A percentile compares a stretch with the other conserved stretches of the same genome.
These are phyloP conservation scores for Picea abies DNA, from an alignment of 83 land plant species.

Conservation along the genomic window DNA sequence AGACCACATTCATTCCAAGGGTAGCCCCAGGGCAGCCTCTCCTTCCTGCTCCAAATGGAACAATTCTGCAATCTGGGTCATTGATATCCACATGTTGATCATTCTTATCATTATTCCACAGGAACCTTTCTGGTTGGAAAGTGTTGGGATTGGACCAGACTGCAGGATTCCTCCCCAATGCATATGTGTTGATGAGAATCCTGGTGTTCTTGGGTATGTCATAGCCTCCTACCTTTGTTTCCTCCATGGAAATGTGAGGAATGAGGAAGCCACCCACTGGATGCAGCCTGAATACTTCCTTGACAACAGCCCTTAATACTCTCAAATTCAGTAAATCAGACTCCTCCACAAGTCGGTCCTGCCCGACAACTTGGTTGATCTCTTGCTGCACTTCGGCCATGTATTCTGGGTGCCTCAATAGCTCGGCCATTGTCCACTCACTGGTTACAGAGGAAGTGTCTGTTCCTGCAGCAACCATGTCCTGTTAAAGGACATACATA, in stretches of 20 bases:
- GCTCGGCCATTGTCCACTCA: constrained; percentile 39
- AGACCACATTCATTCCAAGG: constrained; percentile 28
- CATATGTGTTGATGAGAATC: constrained; percentile 33
- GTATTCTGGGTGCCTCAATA: constrained; percentile 23
- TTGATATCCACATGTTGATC: neutral
- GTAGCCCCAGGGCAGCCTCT: constrained; percentile 30
- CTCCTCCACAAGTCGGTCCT: constrained; percentile 23
- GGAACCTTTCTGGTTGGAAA: constrained; percentile 35
- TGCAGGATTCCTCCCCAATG: constrained; percentile 35
- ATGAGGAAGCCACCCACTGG: constrained; percentile 35
- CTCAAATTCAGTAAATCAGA: constrained; percentile 21
- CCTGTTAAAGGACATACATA: constrained; percentile 13
- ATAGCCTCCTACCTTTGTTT: constrained; percentile 20
- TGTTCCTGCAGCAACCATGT: constrained; percentile 27
- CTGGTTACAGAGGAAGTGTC: constrained; percentile 19
- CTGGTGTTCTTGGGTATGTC: constrained; percentile 25
- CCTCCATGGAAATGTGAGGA: constrained; percentile 24
- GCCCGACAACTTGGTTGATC: constrained; percentile 12
- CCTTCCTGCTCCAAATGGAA: constrained; percentile 42
- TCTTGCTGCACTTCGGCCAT: constrained; percentile 25
- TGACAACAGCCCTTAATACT: constrained; percentile 27
- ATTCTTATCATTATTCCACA: neutral
- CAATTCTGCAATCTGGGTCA: constrained; percentile 24
- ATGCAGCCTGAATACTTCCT: constrained; percentile 44
- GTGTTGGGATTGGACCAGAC: constrained; percentile 25